A percentile compares a stretch with the other conserved stretches of the same genome.
Conservation (phyloP, 2,329 filamentous ascomycete genomes). For the Pseudogymnoascus verrucosus region DNA sequence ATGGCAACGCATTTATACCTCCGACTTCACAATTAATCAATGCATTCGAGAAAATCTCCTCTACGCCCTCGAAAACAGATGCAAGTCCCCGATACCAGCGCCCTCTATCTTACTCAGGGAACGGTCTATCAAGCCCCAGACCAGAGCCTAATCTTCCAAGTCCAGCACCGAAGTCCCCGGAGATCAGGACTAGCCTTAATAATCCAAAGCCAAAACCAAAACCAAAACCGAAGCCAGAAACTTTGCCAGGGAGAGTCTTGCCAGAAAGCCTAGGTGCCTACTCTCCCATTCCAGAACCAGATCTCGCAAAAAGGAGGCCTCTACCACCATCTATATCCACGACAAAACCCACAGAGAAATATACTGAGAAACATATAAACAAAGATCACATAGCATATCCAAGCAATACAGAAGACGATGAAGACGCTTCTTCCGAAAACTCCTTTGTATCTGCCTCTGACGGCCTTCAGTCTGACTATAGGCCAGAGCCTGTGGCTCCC, state of each 20-base stretch:
- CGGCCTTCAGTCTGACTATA: conserved; percentile 8
- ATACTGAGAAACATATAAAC: background rate
- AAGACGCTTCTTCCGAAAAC: conserved; percentile 24
- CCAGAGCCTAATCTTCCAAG: background rate
- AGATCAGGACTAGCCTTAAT: background rate
- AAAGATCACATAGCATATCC: background rate
- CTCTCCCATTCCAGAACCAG: background rate
- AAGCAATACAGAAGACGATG: conserved; percentile 13
- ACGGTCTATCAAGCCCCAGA: background rate
- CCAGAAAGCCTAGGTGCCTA: background rate
- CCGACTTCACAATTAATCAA: background rate
- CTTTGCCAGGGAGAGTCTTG: background rate
- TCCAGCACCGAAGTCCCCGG: background rate
- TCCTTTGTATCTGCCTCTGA: conserved; percentile 29
- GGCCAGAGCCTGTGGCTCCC: background rate
- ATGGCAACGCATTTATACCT: conserved; percentile 2
- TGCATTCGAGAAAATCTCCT: conserved; percentile 3
- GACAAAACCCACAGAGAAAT: background rate
- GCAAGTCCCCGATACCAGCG: background rate
- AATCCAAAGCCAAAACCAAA: conserved; percentile 22
- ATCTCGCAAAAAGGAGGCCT: background rate
- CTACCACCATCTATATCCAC: background rate
- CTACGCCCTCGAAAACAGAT: background rate
- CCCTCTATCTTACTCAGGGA: background rate
- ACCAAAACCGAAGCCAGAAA: conserved; percentile 18